phyloP scores from a whole-genome alignment of 1,284 basidiomycete genomes.

The Tilletia caries region DNA sequence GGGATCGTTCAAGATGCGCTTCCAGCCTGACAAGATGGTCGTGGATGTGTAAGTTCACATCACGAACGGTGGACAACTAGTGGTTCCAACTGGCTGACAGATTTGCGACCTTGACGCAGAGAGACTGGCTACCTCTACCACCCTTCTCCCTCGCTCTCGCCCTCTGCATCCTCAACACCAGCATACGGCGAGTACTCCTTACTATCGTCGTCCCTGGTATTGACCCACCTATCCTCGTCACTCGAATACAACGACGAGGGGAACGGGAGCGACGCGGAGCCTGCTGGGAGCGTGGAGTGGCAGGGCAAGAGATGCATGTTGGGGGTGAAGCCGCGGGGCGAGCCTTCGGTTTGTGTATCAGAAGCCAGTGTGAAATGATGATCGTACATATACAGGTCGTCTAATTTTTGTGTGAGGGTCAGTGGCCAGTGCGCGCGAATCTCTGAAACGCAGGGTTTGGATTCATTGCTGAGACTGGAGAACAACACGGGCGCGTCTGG shows the following conservation, averaged over 20 bases:
- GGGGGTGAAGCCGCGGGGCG: background rate
- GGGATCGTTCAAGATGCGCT: background rate
- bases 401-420: too few relatives aligned
- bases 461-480: too few relatives aligned
- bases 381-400: too few relatives aligned
- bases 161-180: background rate
- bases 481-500: too few relatives aligned
- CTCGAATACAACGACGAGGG: background rate
- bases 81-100: too few relatives aligned
- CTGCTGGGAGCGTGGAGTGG: background rate
- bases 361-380: too few relatives aligned
- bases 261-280: background rate
- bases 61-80: background rate
- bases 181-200: background rate
- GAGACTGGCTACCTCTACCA: slow-evolving; percentile 21
- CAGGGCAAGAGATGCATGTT: background rate
- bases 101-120: background rate
- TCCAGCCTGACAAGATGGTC: slow-evolving; percentile 14
- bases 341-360: too few relatives aligned
- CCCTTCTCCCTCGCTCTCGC: slow-evolving; percentile 17
- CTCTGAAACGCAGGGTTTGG: too few relatives aligned
- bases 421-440: too few relatives aligned
- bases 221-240: background rate
- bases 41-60: slow-evolving; percentile 15
- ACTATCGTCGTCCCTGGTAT: background rate